Evolutionary conservation across 495 filamentous ascomycete genomes (phyloP), one percentile per base, ranked within the genome.

Genomic region (Penicillium paradoxum): DNA sequence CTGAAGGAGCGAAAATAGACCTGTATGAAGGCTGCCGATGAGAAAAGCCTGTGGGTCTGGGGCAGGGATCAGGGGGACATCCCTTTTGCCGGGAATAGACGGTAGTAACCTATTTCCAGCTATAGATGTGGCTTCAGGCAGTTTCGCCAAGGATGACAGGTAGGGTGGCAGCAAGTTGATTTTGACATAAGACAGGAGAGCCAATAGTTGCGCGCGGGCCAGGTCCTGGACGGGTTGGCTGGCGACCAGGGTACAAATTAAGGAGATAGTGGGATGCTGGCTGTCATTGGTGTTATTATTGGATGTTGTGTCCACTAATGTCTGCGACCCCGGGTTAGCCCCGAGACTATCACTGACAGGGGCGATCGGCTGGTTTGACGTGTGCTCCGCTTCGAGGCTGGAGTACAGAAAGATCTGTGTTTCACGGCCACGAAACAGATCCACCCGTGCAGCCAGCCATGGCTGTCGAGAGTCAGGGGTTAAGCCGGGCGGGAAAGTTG

Each of bases 401-500:
- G 69, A 75, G 55, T 81, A 87, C 4, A 87, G 22, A 74, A 79
- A 78, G 13, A 82, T 69, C 56, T 86, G 77, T 17, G 84, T 87
- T 55, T 86, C 80, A 0, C 78, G 78, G 6, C 71, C 75, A 9
- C 73, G 62, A 29, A 73, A 73, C 22, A 85, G 68, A 63, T 88
- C 82, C 14, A 84, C 67, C 53, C 76, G 79, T 1, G 79, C 82
- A 17, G 80, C 79, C 11, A 79, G 73, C 69, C 67, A 75, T 15
- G 68, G 69, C 4, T 49, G 44, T 19, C 43, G 33, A n/a, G 55
- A 58, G 18, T 58, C 51, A 67, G 37, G 57, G 50, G 54, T 37
- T 32, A 41, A 17, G 32, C 43, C 33, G 51, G 58, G 48, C 6
- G 57, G 53, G 45, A 70, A 72, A 19, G 72, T 74, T 19, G 67